Evolutionary conservation across 305 asterid species (phyloP), one percentile per base, ranked within the genome.

Genomic region (Fraxinus platypoda): DNA sequence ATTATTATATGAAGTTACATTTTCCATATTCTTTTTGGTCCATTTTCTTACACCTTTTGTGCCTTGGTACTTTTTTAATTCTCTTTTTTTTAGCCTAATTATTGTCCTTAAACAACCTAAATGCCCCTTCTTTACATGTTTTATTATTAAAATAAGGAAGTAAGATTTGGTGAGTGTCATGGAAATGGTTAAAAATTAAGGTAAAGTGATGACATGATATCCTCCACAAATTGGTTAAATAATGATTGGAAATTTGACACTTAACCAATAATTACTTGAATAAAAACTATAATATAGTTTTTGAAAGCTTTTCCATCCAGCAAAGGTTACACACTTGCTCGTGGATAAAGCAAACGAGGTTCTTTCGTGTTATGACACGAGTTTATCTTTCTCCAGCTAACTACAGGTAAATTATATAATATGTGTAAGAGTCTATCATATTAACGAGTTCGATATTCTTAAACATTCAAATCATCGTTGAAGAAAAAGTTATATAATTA

Each of bases 101-200:
- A 79, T 84, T 79, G 86, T 83, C 88, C 91, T 90, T 84, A 84
- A 68, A 87, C 90, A 81, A 87, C 89, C 90, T 90, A 85, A 89
- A 86, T 68, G 86, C 88, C 78, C 86, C 31, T 59, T 30, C 80
- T 84, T 87, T 80, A 68, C 75, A 28, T 30, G 21, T 68, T 87
- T 84, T 79, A 76, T 82, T 87, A 64, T 81, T 76, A 57, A 13
- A 5, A 31, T 6, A 31, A 78, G 8, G 38, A 66, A 85, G 80
- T 77, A 82, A 86, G 86, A 78, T 82, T 80, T 71, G 85, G 78
- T 76, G 80, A 80, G 73, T 4, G 74, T 7, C 23, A 30, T 70
- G 49, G 30, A 43, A 28, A 25, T 43, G 23, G 19, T 25, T 26
- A 12, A 43, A 66, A 28, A 64, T 64, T 64, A 64, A 25, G 17